Evolutionary conservation across 1,284 basidiomycete species (phyloP).

Genomic region (Boletus mariae): DNA sequence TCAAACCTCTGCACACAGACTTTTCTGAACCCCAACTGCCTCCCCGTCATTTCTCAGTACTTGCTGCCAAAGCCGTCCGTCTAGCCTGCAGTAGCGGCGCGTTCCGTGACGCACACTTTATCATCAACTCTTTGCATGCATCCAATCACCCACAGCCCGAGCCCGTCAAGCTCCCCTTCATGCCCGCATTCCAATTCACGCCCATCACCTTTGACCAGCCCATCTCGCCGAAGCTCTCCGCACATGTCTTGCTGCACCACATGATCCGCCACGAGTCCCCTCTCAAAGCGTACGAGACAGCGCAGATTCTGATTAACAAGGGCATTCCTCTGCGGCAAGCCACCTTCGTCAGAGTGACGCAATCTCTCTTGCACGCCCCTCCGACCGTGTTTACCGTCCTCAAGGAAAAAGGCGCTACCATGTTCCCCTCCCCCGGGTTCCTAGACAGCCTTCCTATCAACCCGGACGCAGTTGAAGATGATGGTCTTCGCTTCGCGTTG

Average conservation of each 20-base stretch:
- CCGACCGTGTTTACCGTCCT: constrained; percentile 26
- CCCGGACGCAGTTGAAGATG: constrained; percentile 30
- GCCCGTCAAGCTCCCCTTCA: constrained; percentile 22
- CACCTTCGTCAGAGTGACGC: constrained; percentile 48
- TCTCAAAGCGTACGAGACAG: constrained; percentile 47
- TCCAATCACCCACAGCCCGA: constrained; percentile 32
- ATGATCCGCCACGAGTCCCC: constrained; percentile 50
- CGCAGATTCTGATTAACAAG: constrained; percentile 48
- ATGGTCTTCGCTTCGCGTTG: constrained; percentile 48
- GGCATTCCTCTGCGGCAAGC: constrained; percentile 45
- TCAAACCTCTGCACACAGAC: not conserved
- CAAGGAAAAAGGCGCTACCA: constrained; percentile 19
- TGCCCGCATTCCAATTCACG: constrained; percentile 32
- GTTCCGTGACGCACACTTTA: constrained; percentile 48
- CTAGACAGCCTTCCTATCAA: constrained; percentile 18
- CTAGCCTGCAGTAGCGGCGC: constrained; percentile 42
- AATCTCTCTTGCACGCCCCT: constrained; percentile 32
- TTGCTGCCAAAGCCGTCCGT: constrained; percentile 52
- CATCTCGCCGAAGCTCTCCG: constrained; percentile 54
- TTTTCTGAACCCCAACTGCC: too few species aligned
- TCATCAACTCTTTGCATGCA: constrained; percentile 55
- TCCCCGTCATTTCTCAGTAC: constrained; percentile 32
- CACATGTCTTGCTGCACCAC: constrained; percentile 61
- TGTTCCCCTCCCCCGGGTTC: constrained; percentile 9
- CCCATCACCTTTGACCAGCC: constrained; percentile 48